These are phyloP conservation scores for Neoboletus brunneissimus DNA, from an alignment of 768 basidiomycete genomes.

Conservation along the genomic window DNA sequence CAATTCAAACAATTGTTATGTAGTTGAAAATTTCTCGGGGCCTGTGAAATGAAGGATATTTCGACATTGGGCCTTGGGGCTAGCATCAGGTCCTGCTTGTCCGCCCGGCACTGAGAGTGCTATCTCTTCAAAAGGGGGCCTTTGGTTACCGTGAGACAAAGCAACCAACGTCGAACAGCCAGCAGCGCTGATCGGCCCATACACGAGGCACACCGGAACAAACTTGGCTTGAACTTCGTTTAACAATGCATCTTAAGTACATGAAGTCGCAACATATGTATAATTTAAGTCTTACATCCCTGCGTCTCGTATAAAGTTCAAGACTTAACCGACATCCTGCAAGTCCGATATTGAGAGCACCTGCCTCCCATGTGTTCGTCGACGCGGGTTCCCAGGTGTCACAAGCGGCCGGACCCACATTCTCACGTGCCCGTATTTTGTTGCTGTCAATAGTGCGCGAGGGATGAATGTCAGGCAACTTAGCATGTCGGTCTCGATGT, in stretches of 20 bases:
- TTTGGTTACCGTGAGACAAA: neutral
- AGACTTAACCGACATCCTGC: constrained; percentile 23
- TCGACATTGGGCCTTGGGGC: too few species aligned
- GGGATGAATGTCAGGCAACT: constrained; percentile 76
- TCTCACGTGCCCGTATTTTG: constrained; percentile 73
- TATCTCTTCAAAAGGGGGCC: neutral
- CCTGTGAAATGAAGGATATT: neutral
- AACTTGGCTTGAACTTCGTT: neutral
- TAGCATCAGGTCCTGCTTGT: neutral
- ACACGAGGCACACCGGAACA: neutral
- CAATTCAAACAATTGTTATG: neutral
- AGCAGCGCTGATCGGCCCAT: neutral
- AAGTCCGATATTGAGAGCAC: constrained; percentile 31
- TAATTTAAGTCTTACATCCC: constrained; percentile 10
- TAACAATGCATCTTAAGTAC: neutral
- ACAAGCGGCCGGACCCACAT: constrained; percentile 81
- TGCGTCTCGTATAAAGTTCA: neutral
- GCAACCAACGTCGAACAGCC: neutral
- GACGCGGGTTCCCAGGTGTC: constrained; percentile 24
- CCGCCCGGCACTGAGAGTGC: neutral
- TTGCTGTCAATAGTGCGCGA: constrained; percentile 73
- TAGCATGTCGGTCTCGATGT: constrained; percentile 77
- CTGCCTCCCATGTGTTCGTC: constrained; percentile 31
- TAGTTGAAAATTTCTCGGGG: neutral
- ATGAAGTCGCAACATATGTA: constrained; percentile 8